Evolutionary conservation across 2,329 filamentous ascomycete species (phyloP).

Genomic region (Fusarium transvaalense): DNA sequence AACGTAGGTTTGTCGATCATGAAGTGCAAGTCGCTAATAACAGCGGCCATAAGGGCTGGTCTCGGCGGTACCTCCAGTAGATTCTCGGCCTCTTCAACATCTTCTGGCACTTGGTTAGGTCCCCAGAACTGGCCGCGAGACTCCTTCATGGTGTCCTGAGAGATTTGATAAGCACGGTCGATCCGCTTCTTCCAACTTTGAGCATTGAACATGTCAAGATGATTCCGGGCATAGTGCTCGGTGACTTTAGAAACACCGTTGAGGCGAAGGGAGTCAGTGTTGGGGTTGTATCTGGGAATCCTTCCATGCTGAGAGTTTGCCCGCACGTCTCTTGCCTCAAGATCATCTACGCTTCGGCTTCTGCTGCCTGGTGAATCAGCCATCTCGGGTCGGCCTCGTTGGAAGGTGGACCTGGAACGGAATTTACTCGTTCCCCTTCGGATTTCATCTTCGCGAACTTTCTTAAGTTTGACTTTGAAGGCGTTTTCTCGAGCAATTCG

Average conservation of each 20-base stretch:
- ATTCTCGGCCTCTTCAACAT: constrained; percentile 83
- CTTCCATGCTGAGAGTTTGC: constrained; percentile 55
- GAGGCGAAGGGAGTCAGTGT: constrained; percentile 73
- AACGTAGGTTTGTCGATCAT: constrained; percentile 94
- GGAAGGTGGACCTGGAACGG: constrained; percentile 67
- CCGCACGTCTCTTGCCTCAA: constrained; percentile 49
- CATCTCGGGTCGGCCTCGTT: constrained; percentile 52
- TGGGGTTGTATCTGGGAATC: constrained; percentile 80
- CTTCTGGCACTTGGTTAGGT: constrained; percentile 81
- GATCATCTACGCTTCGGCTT: constrained; percentile 68
- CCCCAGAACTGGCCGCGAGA: constrained; percentile 86
- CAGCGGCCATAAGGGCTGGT: constrained; percentile 82
- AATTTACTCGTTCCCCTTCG: constrained; percentile 65
- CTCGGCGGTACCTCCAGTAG: constrained; percentile 88
- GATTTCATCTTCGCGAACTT: constrained; percentile 78
- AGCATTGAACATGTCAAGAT: constrained; percentile 83
- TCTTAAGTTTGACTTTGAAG: constrained; percentile 88
- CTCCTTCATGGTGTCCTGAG: constrained; percentile 81
- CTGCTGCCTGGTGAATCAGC: constrained; percentile 56
- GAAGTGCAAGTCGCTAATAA: constrained; percentile 87
- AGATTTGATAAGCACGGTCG: constrained; percentile 77
- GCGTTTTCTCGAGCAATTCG: constrained; percentile 90
- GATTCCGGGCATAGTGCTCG: constrained; percentile 80
- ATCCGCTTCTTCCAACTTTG: constrained; percentile 94
- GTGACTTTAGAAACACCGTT: constrained; percentile 79